These are phyloP conservation scores for Lecanicillium sp. DNA, from an alignment of 2,329 filamentous ascomycete genomes.

Conservation along the genomic window DNA sequence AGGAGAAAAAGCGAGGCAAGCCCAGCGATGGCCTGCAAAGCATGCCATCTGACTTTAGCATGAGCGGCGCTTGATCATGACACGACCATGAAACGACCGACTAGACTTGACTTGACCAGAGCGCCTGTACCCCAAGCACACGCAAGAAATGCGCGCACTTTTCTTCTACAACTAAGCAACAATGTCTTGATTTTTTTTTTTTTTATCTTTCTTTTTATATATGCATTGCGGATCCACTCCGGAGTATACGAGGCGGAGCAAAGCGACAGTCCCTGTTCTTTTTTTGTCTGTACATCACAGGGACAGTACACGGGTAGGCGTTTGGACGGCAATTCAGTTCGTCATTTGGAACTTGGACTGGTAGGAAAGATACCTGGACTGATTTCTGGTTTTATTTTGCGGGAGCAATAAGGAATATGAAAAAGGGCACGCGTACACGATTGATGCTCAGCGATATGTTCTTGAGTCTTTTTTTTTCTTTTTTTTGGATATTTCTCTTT, in stretches of 20 bases:
- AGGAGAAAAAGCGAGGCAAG: slow-evolving; percentile 62
- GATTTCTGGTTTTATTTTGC: neutral
- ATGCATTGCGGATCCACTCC: neutral
- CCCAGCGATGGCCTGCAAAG: slow-evolving; percentile 12
- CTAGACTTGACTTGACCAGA: too few relatives aligned
- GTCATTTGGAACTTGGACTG: too few relatives aligned
- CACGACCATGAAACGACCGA: too few relatives aligned
- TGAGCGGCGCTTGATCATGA: slow-evolving; percentile 8
- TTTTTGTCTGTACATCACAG: too few relatives aligned
- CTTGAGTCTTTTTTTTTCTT: neutral
- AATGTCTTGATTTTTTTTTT: neutral
- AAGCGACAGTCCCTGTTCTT: too few relatives aligned
- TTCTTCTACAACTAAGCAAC: too few relatives aligned
- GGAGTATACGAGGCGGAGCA: too few relatives aligned
- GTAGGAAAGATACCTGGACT: too few relatives aligned
- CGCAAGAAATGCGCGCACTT: too few relatives aligned
- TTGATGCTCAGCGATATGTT: too few relatives aligned
- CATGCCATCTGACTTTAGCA: slow-evolving; percentile 15
- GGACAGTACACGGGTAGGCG: too few relatives aligned
- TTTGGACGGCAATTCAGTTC: neutral
- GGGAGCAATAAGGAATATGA: neutral
- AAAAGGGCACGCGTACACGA: neutral
- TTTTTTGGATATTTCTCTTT: neutral
- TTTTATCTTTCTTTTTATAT: neutral
- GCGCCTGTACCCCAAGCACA: too few relatives aligned